Evolutionary conservation across 306 rosid species (phyloP), one percentile per base, ranked within the genome.

Genomic region (Senna siamea): DNA sequence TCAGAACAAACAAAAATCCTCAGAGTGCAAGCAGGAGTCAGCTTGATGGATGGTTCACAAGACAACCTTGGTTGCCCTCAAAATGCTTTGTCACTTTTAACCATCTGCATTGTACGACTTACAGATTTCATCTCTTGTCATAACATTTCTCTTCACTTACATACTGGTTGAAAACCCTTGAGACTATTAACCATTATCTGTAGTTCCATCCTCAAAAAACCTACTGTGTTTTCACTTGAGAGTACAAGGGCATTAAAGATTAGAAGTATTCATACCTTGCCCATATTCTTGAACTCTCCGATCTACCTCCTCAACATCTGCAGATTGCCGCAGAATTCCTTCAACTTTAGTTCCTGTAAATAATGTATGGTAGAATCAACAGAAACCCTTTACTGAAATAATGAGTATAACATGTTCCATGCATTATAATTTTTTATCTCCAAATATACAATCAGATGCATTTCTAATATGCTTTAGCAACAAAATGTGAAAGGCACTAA

Each of bases 261-360:
- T 46, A 65, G 14, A 44, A 57, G 22, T 66, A 61, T 22, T 22
- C 23, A 56, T 83, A 95, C 98, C 99, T 89, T 95, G 97, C 76
- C 92, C 99, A 53, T 92, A 95, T 76, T 88, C 97, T 82, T 92
- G 99, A 71, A 95, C 98, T 79, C 99, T 83, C n/a, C 81, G 86
- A 18, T 95, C 98, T 71, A 95, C 99, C 80, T 95, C 99, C 89
- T 95, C 99, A 48, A 95, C 99, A 74, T 95, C 99, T 13, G 99
- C 99, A 75, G 98, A 90, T 62, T 95, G 99, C 80, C 99, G 80
- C 66, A 95, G 86, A 75, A 95, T 95, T 62, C 99, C 99, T 83
- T 95, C 99, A 79, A 89, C 82, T 70, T 88, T 87, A 48, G 87
- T 83, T 68, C 98, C 99, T 95, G 72, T 44, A 56, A 48, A 77